A percentile compares a stretch with the other conserved stretches of the same genome.
phyloP scores from a whole-genome alignment of 2,329 filamentous ascomycete species.

The Ophiosphaerella herpotricha region DNA sequence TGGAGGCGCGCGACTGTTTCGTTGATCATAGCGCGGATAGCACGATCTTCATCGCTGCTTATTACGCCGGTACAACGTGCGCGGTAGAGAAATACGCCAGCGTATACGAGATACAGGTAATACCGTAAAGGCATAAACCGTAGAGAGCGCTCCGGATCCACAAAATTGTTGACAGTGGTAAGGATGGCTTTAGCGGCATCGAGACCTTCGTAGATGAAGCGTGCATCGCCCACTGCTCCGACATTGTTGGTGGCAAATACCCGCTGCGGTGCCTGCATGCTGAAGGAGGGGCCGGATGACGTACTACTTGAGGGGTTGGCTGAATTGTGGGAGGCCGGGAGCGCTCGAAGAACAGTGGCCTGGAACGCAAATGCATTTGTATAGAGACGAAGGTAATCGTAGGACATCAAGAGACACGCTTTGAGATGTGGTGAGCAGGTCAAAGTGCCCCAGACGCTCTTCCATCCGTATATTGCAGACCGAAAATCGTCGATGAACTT shows the following conservation, averaged over 20 bases:
- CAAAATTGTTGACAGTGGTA: slow-evolving; percentile 57
- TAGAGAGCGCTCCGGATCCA: slow-evolving; percentile 52
- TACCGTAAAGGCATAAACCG: slow-evolving; percentile 56
- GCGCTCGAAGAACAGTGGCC: slow-evolving; percentile 61
- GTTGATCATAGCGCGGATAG: slow-evolving; percentile 53
- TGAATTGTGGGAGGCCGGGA: slow-evolving; percentile 36
- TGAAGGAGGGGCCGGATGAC: not conserved
- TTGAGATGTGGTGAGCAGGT: slow-evolving; percentile 70
- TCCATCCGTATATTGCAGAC: slow-evolving; percentile 70
- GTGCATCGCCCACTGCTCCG: slow-evolving; percentile 53
- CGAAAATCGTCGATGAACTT: slow-evolving; percentile 77
- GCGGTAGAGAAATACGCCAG: slow-evolving; percentile 55
- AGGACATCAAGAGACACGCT: slow-evolving; percentile 69
- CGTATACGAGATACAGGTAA: slow-evolving; percentile 56
- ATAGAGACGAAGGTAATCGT: slow-evolving; percentile 74
- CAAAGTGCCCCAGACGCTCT: slow-evolving; percentile 69
- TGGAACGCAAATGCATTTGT: slow-evolving; percentile 79
- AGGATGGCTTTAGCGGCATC: slow-evolving; percentile 56
- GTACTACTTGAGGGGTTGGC: slow-evolving; percentile 6
- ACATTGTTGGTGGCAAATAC: slow-evolving; percentile 56
- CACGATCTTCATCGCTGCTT: slow-evolving; percentile 52
- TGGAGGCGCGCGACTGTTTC: slow-evolving; percentile 52
- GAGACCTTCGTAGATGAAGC: slow-evolving; percentile 57
- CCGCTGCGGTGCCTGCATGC: slow-evolving; percentile 46
- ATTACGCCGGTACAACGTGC: slow-evolving; percentile 55